Percentiles rank a stretch among this genome's conserved stretches.
Conservation (phyloP, 2,329 filamentous ascomycete genomes). For the Emergomyces africanus region DNA sequence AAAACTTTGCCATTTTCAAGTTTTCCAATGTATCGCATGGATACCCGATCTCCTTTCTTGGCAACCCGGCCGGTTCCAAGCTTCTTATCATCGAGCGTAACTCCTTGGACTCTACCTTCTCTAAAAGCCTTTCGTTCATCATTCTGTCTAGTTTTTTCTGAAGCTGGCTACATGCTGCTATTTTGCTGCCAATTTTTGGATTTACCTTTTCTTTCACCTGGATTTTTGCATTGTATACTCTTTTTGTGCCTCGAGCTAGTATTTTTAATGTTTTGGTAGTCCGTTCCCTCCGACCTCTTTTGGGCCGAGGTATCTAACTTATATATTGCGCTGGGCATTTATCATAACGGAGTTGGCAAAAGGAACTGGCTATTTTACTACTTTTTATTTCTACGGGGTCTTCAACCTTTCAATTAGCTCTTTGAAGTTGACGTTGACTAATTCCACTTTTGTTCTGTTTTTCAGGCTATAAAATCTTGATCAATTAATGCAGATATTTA, state of each 20-base stretch:
- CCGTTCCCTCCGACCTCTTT: conserved; percentile 7
- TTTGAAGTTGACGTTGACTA: neutral
- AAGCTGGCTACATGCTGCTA: neutral
- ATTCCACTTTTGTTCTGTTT: neutral
- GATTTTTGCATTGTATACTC: conserved; percentile 9
- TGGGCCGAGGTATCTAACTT: conserved; percentile 24
- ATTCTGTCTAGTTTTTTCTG: neutral
- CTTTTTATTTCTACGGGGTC: neutral
- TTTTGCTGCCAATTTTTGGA: neutral
- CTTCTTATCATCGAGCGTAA: conserved; percentile 85
- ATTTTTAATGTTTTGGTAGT: conserved; percentile 19
- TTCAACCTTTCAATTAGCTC: neutral
- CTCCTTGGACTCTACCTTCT: neutral
- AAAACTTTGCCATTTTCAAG: conserved; percentile 89
- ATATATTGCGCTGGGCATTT: conserved; percentile 19
- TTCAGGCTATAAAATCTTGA: neutral
- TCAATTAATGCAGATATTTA: neutral
- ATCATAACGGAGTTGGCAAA: conserved; percentile 12
- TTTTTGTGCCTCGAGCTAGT: conserved; percentile 15
- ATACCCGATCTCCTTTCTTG: conserved; percentile 81
- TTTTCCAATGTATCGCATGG: conserved; percentile 98
- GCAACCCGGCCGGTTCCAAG: conserved; percentile 68
- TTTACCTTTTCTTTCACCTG: neutral
- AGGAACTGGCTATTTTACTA: neutral
- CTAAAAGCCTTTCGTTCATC: neutral